Evolutionary conservation across 2,329 filamentous ascomycete species (phyloP), one percentile per base, ranked within the genome.

Genomic region (Ophiostoma ulmi): DNA sequence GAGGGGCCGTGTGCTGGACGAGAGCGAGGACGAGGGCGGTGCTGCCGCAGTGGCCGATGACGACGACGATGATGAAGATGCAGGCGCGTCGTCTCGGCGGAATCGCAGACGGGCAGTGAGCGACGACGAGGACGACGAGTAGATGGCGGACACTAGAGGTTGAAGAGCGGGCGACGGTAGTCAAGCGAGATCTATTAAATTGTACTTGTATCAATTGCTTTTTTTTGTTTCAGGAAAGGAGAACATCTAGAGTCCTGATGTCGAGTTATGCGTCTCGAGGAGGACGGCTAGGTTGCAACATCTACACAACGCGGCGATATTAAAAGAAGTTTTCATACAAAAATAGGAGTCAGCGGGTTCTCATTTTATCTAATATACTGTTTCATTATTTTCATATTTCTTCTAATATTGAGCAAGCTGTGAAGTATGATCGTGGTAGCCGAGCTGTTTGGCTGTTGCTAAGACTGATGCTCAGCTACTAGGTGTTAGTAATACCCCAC

Each of bases 1-100:
- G 11, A 68, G 73, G 4, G 68, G 70, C 17, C 72, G 73, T 8
- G 76, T 76, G 20, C 58, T 72, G 41, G 74, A 73, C 39, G 77
- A 79, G 69, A 76, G 78, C 39, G 78, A 79, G 11, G 78, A 79
- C 20, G 73, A 73, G 39, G 65, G 38, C n/a, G 39, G 13, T 20
- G 26, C 22, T 5, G 58, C 58, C 5, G 58, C 26, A 7, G 58
- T 26, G 26, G 58, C 26, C 22, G 26, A 31, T 20, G 73, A 68
- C 31, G 76, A 14, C n/a, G 44, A 63, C 3, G 69, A 68, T 7
- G 69, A 61, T 1, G 71, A 71, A 17, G 71, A 71, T 26, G 52
- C 67, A n/a, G 48, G 26, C 26, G 35, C 69, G n/a, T 39, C 71
- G n/a, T 22, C 69, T 31, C 69, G 71, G 17, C 71, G 69, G 31